Percentiles rank a stretch among this genome's conserved stretches.
Evolutionary conservation across 257 asterid species (phyloP).

Genomic region (Agastache rugosa): DNA sequence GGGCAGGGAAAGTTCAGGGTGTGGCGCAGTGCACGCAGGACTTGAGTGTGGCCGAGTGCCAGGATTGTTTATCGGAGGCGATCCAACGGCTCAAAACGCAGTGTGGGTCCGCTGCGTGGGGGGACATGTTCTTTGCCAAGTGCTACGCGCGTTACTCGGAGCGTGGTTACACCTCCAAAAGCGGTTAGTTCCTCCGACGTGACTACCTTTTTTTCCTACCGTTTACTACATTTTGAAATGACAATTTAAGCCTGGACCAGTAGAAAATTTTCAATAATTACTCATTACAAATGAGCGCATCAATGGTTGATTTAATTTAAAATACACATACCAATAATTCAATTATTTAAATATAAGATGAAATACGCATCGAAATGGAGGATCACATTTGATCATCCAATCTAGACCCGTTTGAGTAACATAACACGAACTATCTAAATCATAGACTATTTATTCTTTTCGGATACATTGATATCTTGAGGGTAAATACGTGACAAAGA

Average conservation of each 20-base stretch:
- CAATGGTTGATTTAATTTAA: too few species aligned
- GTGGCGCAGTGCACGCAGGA: constrained; percentile 90
- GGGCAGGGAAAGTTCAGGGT: constrained; percentile 76
- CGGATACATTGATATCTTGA: not conserved
- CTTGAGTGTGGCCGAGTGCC: constrained; percentile 68
- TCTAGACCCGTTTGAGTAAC: too few species aligned
- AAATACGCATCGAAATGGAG: too few species aligned
- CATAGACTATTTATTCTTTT: not conserved
- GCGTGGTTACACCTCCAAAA: constrained; percentile 57
- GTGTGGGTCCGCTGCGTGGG: constrained; percentile 77
- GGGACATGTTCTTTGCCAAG: constrained; percentile 79
- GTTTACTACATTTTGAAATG: not conserved
- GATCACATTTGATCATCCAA: too few species aligned
- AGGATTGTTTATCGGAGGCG: constrained; percentile 80
- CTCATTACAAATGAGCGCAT: too few species aligned
- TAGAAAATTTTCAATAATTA: too few species aligned
- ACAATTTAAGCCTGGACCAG: not conserved
- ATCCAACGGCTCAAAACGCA: constrained; percentile 63
- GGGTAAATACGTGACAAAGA: too few species aligned
- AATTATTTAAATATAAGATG: too few species aligned
- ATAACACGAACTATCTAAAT: too few species aligned
- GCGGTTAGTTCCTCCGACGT: constrained; percentile 41
- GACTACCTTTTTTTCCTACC: too few species aligned
- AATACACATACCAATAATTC: too few species aligned
- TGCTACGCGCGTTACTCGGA: constrained; percentile 92